Percentiles rank a stretch among this genome's conserved stretches.
Conservation (phyloP, 352 stramenopile species). For the Phytophthora kernoviae region DNA sequence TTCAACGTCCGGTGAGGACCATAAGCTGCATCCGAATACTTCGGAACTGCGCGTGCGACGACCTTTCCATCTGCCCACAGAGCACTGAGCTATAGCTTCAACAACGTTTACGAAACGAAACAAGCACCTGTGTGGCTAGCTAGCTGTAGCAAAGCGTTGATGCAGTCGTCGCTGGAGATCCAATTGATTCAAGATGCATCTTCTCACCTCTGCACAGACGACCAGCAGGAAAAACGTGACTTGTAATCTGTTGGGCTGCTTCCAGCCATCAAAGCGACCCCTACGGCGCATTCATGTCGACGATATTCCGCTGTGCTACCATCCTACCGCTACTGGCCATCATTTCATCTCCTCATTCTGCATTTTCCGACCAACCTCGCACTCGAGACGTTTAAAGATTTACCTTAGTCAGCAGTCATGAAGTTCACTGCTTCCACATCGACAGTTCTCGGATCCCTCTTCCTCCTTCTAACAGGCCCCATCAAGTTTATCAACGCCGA, state of each 20-base stretch:
- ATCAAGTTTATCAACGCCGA: constrained; percentile 10
- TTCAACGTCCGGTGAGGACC: constrained; percentile 9
- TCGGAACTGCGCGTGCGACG: neutral
- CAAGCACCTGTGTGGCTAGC: neutral
- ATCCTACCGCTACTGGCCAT: neutral
- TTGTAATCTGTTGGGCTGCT: neutral
- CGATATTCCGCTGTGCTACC: neutral
- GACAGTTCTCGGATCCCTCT: constrained; percentile 1
- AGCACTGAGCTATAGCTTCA: neutral
- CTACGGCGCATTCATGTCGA: neutral
- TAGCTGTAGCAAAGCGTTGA: neutral
- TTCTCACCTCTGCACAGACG: neutral
- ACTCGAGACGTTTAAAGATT: constrained; percentile 3
- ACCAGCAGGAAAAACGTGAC: neutral
- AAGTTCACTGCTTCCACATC: constrained; percentile 6
- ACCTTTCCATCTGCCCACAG: neutral
- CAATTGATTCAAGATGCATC: neutral
- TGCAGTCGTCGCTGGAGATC: neutral
- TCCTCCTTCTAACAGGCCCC: neutral
- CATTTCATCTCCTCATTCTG: constrained; percentile 2
- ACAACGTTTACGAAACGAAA: constrained; percentile 2
- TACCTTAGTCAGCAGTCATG: constrained; percentile 5
- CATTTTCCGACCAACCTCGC: constrained; percentile 1
- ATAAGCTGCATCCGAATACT: constrained; percentile 2
- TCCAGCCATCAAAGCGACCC: neutral